These are phyloP conservation scores for Ichthyophthirius multifiliis DNA, from an alignment of 169 alveolate species.

Conservation along the genomic window DNA sequence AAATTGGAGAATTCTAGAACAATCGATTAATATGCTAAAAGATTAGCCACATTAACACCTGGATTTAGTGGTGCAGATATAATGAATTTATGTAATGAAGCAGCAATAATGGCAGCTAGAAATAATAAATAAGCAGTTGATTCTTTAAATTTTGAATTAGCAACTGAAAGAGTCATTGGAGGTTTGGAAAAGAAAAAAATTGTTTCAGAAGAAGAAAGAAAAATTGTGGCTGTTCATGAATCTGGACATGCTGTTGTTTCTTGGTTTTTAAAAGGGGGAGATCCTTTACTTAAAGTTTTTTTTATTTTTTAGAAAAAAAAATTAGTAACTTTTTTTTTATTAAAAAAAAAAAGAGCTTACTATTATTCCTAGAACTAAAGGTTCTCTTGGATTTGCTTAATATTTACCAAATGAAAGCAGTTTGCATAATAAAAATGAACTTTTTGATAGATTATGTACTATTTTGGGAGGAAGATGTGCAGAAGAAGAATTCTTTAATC, in stretches of 20 bases:
- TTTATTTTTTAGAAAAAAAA: too few relatives aligned
- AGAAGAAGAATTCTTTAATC: constrained; percentile 91
- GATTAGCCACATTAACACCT: constrained; percentile 96
- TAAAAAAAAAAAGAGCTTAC: constrained; percentile 91
- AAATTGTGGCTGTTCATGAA: constrained; percentile 96
- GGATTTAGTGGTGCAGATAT: constrained; percentile 99
- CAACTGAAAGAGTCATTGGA: constrained; percentile 96
- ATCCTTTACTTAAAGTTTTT: constrained; percentile 94
- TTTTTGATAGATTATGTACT: constrained; percentile 94
- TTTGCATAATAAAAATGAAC: constrained; percentile 91
- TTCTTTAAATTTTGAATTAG: constrained; percentile 89
- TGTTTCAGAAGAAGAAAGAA: constrained; percentile 91
- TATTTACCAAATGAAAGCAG: constrained; percentile 92
- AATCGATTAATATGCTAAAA: constrained; percentile 91
- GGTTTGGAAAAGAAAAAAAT: constrained; percentile 94
- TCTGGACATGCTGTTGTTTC: constrained; percentile 99
- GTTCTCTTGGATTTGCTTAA: constrained; percentile 97
- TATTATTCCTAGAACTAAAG: constrained; percentile 94
- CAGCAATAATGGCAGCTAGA: constrained; percentile 98
- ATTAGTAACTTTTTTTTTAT: constrained; percentile 92
- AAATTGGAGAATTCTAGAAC: constrained; percentile 66
- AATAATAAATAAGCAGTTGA: constrained; percentile 81
- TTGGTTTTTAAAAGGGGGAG: constrained; percentile 96
- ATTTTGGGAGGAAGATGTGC: constrained; percentile 97
- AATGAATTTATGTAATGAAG: constrained; percentile 97